phyloP scores from a whole-genome alignment of 1,139 yeast genomes.

The Yamadazyma sp. region DNA sequence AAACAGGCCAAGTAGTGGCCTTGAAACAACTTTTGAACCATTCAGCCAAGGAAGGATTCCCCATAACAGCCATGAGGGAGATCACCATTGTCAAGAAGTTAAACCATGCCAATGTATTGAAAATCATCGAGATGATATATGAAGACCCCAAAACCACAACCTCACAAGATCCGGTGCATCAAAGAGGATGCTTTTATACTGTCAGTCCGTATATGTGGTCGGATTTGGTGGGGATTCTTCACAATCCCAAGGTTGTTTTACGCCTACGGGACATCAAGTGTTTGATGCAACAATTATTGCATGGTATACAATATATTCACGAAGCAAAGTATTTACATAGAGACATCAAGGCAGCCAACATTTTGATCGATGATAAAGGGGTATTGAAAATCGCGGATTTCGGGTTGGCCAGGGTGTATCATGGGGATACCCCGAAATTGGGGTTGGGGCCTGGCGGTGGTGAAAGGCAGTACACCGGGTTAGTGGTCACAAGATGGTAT shows the following conservation, averaged over 20 bases:
- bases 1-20: constrained; percentile 39
- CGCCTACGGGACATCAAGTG: constrained; percentile 75
- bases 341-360: constrained; percentile 93
- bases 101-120: constrained; percentile 69
- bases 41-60: constrained; percentile 88
- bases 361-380: constrained; percentile 76
- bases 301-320: constrained; percentile 84
- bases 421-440: constrained; percentile 64
- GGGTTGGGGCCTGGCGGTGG: constrained; percentile 73
- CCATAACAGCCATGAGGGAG: constrained; percentile 93
- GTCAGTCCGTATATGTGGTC: constrained; percentile 93
- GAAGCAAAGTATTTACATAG: constrained; percentile 72
- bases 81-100: constrained; percentile 78
- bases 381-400: constrained; percentile 86
- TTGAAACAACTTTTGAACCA: constrained; percentile 81
- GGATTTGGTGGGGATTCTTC: constrained; percentile 89
- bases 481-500: constrained; percentile 97
- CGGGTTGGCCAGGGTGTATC: constrained; percentile 82
- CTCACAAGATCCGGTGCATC: constrained; percentile 34
- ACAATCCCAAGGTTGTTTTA: constrained; percentile 71
- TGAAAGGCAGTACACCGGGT: constrained; percentile 73
- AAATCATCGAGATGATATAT: constrained; percentile 78
- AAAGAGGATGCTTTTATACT: constrained; percentile 68
- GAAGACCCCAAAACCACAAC: constrained; percentile 50
- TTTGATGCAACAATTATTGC: constrained; percentile 72